Percentiles rank a stretch among this genome's conserved stretches.
phyloP scores from a whole-genome alignment of 106 monocot species.

The Cymbidium sinense region DNA sequence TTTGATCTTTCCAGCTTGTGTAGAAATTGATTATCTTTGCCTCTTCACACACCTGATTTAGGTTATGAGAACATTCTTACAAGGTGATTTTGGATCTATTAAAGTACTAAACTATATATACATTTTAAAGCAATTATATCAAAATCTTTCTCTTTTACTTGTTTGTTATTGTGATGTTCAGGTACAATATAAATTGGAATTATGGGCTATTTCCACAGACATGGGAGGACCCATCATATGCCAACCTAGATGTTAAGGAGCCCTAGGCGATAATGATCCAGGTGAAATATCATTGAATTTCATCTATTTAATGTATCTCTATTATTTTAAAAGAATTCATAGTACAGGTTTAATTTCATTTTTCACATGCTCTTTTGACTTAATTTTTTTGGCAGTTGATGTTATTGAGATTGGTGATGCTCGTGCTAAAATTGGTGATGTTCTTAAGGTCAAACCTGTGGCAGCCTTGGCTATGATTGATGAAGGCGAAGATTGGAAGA shows the following conservation, averaged over 20 bases:
- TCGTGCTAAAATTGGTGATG: slow-evolving; percentile 69
- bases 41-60: not conserved
- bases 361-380: not conserved
- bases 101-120: not conserved
- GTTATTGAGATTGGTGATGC: slow-evolving; percentile 91
- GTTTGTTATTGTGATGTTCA: slow-evolving; percentile 9
- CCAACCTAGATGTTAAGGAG: slow-evolving; percentile 76
- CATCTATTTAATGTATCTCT: not conserved
- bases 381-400: slow-evolving; percentile 56
- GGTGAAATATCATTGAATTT: slow-evolving; percentile 23
- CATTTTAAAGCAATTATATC: not conserved
- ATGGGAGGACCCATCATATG: slow-evolving; percentile 90
- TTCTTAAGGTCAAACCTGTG: slow-evolving; percentile 84
- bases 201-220: slow-evolving; percentile 96
- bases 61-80: not conserved
- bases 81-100: not conserved
- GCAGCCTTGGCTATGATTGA: slow-evolving; percentile 98
- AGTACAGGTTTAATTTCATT: not conserved
- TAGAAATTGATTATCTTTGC: not conserved
- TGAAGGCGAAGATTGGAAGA: slow-evolving; percentile 98
- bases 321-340: no score
- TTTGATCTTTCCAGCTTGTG: not conserved
- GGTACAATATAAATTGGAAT: slow-evolving; percentile 98
- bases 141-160: not conserved
- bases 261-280: slow-evolving; percentile 96